phyloP scores from a whole-genome alignment of 371 early-diverging fungal species.

The Neoconidiobolus thromboides region DNA sequence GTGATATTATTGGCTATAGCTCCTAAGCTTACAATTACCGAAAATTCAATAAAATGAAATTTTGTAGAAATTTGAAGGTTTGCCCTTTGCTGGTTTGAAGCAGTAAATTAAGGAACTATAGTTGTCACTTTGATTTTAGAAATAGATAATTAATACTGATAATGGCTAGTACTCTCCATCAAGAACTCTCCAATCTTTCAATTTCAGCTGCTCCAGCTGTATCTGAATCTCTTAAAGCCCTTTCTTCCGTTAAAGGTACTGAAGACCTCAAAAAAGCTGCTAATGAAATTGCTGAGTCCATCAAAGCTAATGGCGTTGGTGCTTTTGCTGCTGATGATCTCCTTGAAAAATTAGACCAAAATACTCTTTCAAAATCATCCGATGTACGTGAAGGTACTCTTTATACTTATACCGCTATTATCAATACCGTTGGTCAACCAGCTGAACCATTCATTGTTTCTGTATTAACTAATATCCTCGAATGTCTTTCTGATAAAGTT shows the following conservation, averaged over 20 bases:
- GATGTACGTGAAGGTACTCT: constrained; percentile 32
- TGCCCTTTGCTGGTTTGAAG: too few species aligned
- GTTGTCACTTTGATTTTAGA: too few species aligned
- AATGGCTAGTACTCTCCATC: background rate
- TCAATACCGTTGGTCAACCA: constrained; percentile 18
- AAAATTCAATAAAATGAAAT: too few species aligned
- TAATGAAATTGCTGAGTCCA: background rate
- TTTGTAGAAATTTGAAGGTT: too few species aligned
- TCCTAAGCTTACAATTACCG: too few species aligned
- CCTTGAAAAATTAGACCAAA: background rate
- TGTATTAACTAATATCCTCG: constrained; percentile 24
- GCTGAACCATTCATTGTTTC: constrained; percentile 33
- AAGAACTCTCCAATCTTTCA: background rate
- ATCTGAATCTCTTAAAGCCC: background rate
- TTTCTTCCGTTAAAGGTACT: background rate
- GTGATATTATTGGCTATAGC: too few species aligned
- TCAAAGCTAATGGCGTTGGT: background rate
- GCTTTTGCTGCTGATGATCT: constrained; percentile 3
- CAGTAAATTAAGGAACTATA: too few species aligned
- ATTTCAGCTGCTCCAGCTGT: background rate
- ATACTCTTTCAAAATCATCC: constrained; percentile 21
- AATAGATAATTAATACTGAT: too few species aligned
- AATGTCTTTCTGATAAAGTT: constrained; percentile 31
- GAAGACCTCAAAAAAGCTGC: background rate
- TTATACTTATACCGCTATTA: constrained; percentile 24